These are phyloP conservation scores for Larix sibirica DNA, from an alignment of 83 land plant genomes.

Conservation along the genomic window DNA sequence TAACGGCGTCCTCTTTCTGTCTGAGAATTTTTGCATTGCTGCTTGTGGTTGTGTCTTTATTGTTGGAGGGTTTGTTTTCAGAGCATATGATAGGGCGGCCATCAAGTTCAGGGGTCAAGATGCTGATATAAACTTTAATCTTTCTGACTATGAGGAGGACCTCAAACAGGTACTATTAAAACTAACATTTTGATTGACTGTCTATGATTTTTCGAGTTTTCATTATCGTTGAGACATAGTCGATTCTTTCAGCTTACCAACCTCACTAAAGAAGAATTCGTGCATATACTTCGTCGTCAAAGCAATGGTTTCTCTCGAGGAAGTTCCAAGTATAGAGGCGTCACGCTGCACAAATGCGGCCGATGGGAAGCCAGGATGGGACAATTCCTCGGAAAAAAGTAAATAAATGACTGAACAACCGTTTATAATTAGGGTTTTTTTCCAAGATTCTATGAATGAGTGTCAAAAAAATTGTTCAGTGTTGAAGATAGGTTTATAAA, in stretches of 20 bases:
- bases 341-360: slow-evolving; percentile 53
- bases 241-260: slow-evolving; percentile 28
- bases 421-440: not conserved
- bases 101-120: slow-evolving; percentile 86
- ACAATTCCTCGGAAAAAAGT: slow-evolving; percentile 58
- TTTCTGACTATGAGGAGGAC: slow-evolving; percentile 80
- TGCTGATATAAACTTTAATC: slow-evolving; percentile 83
- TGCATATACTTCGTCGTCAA: slow-evolving; percentile 49
- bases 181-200: too few species aligned
- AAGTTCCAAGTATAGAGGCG: slow-evolving; percentile 56
- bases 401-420: not conserved
- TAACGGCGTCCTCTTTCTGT: too few species aligned
- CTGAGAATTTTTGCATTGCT: too few species aligned
- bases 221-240: too few species aligned
- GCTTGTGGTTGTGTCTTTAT: not conserved
- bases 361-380: slow-evolving; percentile 61
- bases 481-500: too few species aligned
- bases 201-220: too few species aligned
- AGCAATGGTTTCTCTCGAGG: slow-evolving; percentile 56
- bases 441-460: too few species aligned
- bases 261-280: slow-evolving; percentile 55
- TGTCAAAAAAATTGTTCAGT: too few species aligned
- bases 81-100: slow-evolving; percentile 94
- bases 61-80: slow-evolving; percentile 16
- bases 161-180: slow-evolving; percentile 53